Base-by-base conservation (phyloP, 2,329 filamentous ascomycete genomes). In the Hypoxylon sp. region DNA sequence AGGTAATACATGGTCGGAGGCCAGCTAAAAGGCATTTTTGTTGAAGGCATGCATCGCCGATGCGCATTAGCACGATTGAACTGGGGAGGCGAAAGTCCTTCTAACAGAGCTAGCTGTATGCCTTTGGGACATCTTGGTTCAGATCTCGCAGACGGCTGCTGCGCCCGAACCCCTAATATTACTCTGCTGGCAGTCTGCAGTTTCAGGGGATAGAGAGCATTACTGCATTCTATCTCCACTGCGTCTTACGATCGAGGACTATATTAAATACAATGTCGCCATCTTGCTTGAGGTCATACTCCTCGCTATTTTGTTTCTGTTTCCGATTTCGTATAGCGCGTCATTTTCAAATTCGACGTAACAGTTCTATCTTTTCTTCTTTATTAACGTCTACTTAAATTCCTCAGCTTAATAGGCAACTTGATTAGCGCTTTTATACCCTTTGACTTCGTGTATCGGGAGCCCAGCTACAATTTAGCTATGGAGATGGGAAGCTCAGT, bases 401-500 rank as follows among this genome's bases (percentile, higher is more conserved):
- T 13, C 32, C 32, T n/a, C 13, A 1, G 13, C 11, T 34, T 37
- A 15, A 37, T 37, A 15, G 32, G 15, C 32, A 37, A 15, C 13
- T 37, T 37, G 32, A 15, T 37, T 5, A 5, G 5, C 4, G 13
- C 15, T 37, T 41, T 41, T 19, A 41, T 41, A 17, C n/a, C 37
- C 13, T 19, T 19, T 20, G 3, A 20, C 11, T n/a, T 20, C 13
- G 17, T 19, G 37, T 10, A 20, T 1, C 4, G 8, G 17, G 8
- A 20, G 37, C 8, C 1, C n/a, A 19, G 17, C 37, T 20, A 10
- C 4, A 8, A 28, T 5, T 26, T 28, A 15, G 17, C 26, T 11
- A 66, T 66, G 60, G 64, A 66, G 32, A 52, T 57, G 4, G 44
- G 63, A 13, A 52, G 63, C 15, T 66, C 63, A 17, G 56, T 66